phyloP scores from a whole-genome alignment of 352 stramenopile genomes.

The Phytophthora sojae region DNA sequence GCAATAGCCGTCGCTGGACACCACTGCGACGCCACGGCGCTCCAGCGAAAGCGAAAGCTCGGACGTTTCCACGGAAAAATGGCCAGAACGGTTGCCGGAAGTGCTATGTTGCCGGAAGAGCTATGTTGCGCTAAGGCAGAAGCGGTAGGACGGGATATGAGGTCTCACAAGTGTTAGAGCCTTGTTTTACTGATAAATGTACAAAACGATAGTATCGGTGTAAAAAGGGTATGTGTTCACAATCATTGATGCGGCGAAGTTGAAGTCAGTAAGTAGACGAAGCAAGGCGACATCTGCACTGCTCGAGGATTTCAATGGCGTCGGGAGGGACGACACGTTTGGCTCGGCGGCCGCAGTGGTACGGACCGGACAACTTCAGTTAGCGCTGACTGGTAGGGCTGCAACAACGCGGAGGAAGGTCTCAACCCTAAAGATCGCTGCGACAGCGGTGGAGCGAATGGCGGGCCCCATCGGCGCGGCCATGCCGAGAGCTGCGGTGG shows the following conservation, averaged over 20 bases:
- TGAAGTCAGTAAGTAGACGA: slow-evolving; percentile 40
- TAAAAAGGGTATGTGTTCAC: slow-evolving; percentile 7
- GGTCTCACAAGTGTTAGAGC: too few relatives aligned
- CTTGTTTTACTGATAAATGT: too few relatives aligned
- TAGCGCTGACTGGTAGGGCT: slow-evolving; percentile 9
- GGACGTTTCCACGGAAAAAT: slow-evolving; percentile 40
- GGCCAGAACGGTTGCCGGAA: slow-evolving; percentile 13
- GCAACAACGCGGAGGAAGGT: not conserved
- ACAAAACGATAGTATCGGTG: not conserved
- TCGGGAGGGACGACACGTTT: slow-evolving; percentile 23
- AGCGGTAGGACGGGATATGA: too few relatives aligned
- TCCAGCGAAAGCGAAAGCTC: not conserved
- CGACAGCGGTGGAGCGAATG: not conserved
- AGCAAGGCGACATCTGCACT: slow-evolving; percentile 25
- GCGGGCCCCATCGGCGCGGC: not conserved
- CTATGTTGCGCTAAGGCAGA: too few relatives aligned
- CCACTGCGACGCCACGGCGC: slow-evolving; percentile 8
- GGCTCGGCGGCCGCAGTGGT: not conserved
- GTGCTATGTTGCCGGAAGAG: too few relatives aligned
- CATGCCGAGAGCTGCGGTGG: not conserved
- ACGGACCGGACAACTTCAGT: slow-evolving; percentile 16
- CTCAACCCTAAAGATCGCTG: slow-evolving; percentile 22
- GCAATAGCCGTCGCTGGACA: slow-evolving; percentile 3
- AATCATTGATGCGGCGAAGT: slow-evolving; percentile 12
- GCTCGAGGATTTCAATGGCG: too few relatives aligned